Conservation (phyloP, 768 basidiomycete species). For the Kwoniella heveanensis region DNA sequence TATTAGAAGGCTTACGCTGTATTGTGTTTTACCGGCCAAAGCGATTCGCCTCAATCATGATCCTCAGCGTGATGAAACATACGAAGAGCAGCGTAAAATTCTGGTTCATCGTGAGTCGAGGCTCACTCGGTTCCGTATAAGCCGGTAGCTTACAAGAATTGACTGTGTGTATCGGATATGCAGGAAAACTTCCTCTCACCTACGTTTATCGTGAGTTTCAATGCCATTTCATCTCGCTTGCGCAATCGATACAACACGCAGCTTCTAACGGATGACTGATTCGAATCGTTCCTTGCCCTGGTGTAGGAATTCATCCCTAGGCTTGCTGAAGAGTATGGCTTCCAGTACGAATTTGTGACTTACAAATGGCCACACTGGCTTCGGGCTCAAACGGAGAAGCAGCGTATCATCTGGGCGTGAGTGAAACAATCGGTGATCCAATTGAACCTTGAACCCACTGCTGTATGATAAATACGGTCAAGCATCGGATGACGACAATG, state of each 20-base stretch:
- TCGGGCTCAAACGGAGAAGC: constrained; percentile 94
- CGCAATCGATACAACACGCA: background rate
- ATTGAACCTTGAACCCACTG: background rate
- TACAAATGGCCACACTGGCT: constrained; percentile 99
- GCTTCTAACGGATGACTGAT: background rate
- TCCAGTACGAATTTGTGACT: constrained; percentile 95
- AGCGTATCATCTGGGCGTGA: constrained; percentile 92
- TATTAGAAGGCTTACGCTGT: background rate
- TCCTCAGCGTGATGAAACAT: constrained; percentile 89
- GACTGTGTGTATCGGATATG: background rate
- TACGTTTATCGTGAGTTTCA: constrained; percentile 77
- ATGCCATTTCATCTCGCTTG: background rate
- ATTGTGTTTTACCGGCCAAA: constrained; percentile 50
- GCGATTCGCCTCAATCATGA: constrained; percentile 98
- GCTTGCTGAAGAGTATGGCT: constrained; percentile 84
- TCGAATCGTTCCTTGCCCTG: background rate
- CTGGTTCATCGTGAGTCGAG: constrained; percentile 79
- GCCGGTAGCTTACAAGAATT: constrained; percentile 7
- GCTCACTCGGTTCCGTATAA: background rate
- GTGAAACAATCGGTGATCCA: constrained; percentile 10
- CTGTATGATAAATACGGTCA: no score
- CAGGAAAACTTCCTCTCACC: constrained; percentile 92
- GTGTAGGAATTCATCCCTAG: constrained; percentile 89
- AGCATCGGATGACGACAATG: no score
- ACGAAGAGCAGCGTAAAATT: constrained; percentile 96